These are phyloP conservation scores for Tricholoma sp. DNA, from an alignment of 768 basidiomycete species.

Conservation along the genomic window DNA sequence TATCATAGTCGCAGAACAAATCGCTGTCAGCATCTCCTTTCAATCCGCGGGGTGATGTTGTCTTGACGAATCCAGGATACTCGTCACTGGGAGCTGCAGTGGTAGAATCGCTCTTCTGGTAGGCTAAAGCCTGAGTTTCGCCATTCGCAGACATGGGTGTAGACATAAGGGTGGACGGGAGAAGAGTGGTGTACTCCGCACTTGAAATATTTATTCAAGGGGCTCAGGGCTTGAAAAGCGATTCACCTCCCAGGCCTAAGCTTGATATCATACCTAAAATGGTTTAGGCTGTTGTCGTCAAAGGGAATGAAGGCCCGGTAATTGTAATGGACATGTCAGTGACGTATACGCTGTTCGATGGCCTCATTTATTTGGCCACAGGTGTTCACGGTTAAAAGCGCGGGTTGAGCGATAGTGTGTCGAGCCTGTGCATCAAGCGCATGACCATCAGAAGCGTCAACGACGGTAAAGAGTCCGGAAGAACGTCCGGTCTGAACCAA, in stretches of 20 bases:
- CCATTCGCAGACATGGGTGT: background rate
- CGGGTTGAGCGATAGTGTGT: background rate
- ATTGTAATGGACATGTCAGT: background rate
- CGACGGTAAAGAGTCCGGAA: no score
- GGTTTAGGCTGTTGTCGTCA: no score
- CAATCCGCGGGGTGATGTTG: constrained; percentile 15
- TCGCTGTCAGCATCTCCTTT: constrained; percentile 4
- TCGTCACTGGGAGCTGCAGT: constrained; percentile 1
- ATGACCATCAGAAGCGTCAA: no score
- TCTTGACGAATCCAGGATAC: constrained; percentile 16
- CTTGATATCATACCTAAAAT: background rate
- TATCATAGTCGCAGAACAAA: constrained; percentile 20
- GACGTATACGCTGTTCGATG: background rate
- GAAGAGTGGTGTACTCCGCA: background rate
- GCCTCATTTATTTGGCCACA: background rate
- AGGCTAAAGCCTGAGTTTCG: background rate
- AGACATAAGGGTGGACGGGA: background rate
- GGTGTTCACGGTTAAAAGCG: background rate
- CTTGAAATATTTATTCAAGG: background rate
- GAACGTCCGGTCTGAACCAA: no score
- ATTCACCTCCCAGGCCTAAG: background rate
- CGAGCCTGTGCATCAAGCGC: background rate
- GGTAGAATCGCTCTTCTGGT: constrained; percentile 5
- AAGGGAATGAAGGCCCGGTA: background rate
- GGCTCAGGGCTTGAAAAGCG: background rate